Evolutionary conservation across 164 flowering plant genomes (phyloP).

Genomic region (Pachysandra terminalis): DNA sequence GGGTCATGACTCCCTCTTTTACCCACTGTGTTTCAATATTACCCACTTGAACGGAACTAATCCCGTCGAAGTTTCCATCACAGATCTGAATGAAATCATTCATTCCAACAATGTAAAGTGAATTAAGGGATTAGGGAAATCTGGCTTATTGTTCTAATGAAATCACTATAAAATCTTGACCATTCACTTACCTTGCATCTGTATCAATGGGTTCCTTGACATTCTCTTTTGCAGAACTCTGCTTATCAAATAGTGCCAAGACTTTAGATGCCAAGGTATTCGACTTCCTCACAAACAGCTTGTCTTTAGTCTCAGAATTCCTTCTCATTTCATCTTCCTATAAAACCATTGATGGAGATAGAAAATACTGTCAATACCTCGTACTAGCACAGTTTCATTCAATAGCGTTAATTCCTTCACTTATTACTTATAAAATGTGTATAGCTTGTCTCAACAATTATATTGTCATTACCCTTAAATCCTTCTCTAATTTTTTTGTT

Average conservation of each 20-base stretch:
- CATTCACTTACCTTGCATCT: not conserved
- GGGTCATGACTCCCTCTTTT: too few species aligned
- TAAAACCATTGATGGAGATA: not conserved
- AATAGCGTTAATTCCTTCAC: not conserved
- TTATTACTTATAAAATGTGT: not conserved
- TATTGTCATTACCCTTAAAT: constrained; percentile 32
- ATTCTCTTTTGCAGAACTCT: not conserved
- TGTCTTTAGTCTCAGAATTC: constrained; percentile 19
- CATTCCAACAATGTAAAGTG: constrained; percentile 14
- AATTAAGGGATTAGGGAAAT: not conserved
- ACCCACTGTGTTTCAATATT: too few species aligned
- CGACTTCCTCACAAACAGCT: constrained; percentile 13
- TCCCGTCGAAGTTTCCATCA: too few species aligned
- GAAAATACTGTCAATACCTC: not conserved
- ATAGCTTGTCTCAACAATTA: too few species aligned
- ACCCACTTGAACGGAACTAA: too few species aligned
- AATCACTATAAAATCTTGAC: not conserved
- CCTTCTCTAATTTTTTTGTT: constrained; percentile 23
- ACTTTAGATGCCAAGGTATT: constrained; percentile 6
- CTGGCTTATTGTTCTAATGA: not conserved
- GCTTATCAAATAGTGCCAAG: constrained; percentile 1
- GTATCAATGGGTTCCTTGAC: constrained; percentile 1
- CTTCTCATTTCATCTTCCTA: constrained; percentile 18
- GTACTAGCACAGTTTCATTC: not conserved
- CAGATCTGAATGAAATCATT: constrained; percentile 11